These are phyloP conservation scores for Euphrasia confusa DNA, from an alignment of 257 asterid genomes.

Conservation along the genomic window DNA sequence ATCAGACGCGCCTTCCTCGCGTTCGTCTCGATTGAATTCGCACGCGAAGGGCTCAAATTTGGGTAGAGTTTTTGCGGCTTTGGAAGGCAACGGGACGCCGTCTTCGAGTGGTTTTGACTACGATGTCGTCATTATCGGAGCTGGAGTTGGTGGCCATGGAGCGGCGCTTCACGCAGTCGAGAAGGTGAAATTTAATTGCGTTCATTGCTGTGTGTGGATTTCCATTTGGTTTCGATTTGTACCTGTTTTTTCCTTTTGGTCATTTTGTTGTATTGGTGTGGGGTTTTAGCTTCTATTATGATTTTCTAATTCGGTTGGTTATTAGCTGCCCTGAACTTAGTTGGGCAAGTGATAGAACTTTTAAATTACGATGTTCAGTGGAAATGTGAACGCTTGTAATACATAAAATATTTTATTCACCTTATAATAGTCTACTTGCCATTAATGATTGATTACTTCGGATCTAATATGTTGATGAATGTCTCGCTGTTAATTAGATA, in stretches of 20 bases:
- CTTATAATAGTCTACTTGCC: too few species aligned
- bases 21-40: conserved; percentile 31
- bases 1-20: conserved; percentile 30
- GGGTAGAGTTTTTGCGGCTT: conserved; percentile 40
- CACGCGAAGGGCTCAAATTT: conserved; percentile 24
- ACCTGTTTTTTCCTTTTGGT: not conserved
- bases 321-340: conserved; percentile 12
- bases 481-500: too few species aligned
- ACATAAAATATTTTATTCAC: too few species aligned
- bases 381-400: too few species aligned
- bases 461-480: too few species aligned
- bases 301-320: conserved; percentile 3
- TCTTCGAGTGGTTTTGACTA: conserved; percentile 57
- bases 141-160: conserved; percentile 98
- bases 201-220: too few species aligned
- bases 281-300: not conserved
- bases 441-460: too few species aligned
- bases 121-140: conserved; percentile 91
- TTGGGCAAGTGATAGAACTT: too few species aligned
- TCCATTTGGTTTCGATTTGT: not conserved
- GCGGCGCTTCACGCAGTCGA: conserved; percentile 97
- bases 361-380: too few species aligned
- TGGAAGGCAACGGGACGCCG: conserved; percentile 48
- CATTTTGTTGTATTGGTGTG: not conserved
- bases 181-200: conserved; percentile 38